Evolutionary conservation across 192 early-diverging fungal genomes (phyloP).

Genomic region (Linderina pennispora): DNA sequence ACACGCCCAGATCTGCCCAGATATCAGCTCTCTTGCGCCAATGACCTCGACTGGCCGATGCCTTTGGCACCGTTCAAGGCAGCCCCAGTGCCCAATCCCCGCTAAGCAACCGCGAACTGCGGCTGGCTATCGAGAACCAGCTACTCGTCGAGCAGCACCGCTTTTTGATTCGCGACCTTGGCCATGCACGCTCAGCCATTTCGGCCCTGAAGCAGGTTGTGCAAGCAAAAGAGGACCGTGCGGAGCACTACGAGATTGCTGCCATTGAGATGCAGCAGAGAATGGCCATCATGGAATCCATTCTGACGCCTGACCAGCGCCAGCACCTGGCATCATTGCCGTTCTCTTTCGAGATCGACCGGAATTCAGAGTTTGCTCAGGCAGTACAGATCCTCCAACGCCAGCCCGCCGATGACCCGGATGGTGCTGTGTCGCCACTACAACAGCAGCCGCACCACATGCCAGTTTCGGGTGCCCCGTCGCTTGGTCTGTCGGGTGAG

Average conservation of each 20-base stretch:
- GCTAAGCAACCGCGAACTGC: constrained; percentile 38
- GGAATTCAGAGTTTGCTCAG: neutral
- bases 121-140: constrained; percentile 40
- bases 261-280: constrained; percentile 32
- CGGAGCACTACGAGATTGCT: constrained; percentile 28
- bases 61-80: constrained; percentile 3
- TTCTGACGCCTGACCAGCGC: constrained; percentile 22
- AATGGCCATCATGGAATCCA: constrained; percentile 16
- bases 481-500: too few relatives aligned
- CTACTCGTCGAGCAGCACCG: constrained; percentile 45
- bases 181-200: constrained; percentile 40
- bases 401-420: neutral
- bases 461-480: neutral
- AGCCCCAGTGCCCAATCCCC: neutral
- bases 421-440: neutral
- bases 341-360: constrained; percentile 2
- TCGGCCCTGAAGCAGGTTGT: constrained; percentile 37
- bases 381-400: neutral
- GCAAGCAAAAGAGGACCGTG: constrained; percentile 37
- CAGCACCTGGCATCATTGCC: constrained; percentile 14
- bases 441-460: neutral
- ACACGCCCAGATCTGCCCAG: constrained; percentile 24
- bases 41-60: constrained; percentile 41
- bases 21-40: constrained; percentile 34
- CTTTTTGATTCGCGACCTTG: constrained; percentile 37